These are phyloP conservation scores for Linderniella brevidens DNA, from an alignment of 257 asterid genomes.

Conservation along the genomic window DNA sequence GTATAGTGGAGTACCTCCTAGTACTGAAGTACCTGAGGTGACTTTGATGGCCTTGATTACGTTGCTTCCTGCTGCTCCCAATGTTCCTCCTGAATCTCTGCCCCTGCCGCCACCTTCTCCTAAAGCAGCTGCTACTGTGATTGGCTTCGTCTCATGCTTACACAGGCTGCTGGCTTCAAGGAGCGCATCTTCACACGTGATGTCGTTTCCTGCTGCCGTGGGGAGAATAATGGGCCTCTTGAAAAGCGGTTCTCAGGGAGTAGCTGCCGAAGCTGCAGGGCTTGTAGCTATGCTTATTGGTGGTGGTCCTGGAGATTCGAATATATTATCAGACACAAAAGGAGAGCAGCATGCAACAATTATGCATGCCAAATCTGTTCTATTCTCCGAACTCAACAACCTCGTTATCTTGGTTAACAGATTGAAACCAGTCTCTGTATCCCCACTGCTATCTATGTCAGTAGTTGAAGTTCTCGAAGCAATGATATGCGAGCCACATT, in stretches of 20 bases:
- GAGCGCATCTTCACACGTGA: conserved; percentile 92
- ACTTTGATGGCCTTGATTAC: conserved; percentile 96
- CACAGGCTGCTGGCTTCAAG: conserved; percentile 82
- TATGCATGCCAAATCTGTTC: conserved; percentile 85
- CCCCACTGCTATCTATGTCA: conserved; percentile 90
- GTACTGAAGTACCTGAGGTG: conserved; percentile 92
- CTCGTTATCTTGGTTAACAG: conserved; percentile 76
- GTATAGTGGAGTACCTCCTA: conserved; percentile 73
- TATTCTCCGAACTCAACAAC: conserved; percentile 69
- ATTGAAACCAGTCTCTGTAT: conserved; percentile 73
- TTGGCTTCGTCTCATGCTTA: conserved; percentile 87
- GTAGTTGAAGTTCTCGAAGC: conserved; percentile 95
- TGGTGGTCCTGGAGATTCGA: conserved; percentile 95
- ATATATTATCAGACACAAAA: conserved; percentile 50
- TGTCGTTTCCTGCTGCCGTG: conserved; percentile 99
- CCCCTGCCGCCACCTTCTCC: conserved; percentile 98
- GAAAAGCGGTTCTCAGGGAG: conserved; percentile 94
- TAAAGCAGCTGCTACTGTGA: conserved; percentile 96
- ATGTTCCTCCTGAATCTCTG: conserved; percentile 88
- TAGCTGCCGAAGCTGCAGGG: conserved; percentile 79
- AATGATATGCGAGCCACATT: conserved; percentile 87
- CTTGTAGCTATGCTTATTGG: conserved; percentile 87
- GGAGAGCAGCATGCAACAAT: conserved; percentile 92
- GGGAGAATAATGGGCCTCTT: conserved; percentile 95
- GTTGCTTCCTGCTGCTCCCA: conserved; percentile 93